These are phyloP conservation scores for Hydrangea macrophylla DNA, from an alignment of 148 eudicot species.

Conservation along the genomic window DNA sequence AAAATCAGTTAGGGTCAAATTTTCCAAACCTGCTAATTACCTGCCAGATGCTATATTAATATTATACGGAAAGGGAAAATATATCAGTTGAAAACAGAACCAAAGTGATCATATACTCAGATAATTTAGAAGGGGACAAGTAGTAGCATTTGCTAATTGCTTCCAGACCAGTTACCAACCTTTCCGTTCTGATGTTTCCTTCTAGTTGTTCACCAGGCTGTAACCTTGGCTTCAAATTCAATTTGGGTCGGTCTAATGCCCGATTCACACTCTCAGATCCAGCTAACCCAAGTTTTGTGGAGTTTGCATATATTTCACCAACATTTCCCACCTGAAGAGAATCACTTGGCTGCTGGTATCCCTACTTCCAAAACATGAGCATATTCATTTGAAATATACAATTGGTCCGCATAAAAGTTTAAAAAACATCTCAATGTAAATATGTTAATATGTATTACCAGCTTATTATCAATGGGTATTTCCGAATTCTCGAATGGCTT, in stretches of 20 bases:
- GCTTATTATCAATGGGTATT: conserved; percentile 42
- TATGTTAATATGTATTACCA: conserved; percentile 32
- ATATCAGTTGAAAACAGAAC: neutral
- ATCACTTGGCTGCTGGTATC: conserved; percentile 33
- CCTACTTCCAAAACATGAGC: conserved; percentile 26
- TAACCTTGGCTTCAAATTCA: conserved; percentile 73
- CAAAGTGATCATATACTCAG: neutral
- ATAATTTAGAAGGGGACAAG: neutral
- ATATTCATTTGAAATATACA: neutral
- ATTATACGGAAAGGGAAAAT: neutral
- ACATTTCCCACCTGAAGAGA: conserved; percentile 26
- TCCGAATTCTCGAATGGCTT: conserved; percentile 62
- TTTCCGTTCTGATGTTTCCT: conserved; percentile 37
- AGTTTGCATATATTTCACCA: conserved; percentile 26
- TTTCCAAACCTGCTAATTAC: neutral
- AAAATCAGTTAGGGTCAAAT: too few relatives aligned
- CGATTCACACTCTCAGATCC: conserved; percentile 40
- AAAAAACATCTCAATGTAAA: neutral
- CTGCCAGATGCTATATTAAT: neutral
- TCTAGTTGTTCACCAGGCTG: conserved; percentile 50
- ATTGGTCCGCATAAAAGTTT: neutral
- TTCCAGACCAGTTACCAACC: conserved; percentile 35
- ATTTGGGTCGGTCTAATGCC: conserved; percentile 66
- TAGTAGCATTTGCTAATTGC: neutral
- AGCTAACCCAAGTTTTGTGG: conserved; percentile 29